Base-by-base conservation (phyloP, 192 early-diverging fungal genomes). In the Chytriomyces sp. region DNA sequence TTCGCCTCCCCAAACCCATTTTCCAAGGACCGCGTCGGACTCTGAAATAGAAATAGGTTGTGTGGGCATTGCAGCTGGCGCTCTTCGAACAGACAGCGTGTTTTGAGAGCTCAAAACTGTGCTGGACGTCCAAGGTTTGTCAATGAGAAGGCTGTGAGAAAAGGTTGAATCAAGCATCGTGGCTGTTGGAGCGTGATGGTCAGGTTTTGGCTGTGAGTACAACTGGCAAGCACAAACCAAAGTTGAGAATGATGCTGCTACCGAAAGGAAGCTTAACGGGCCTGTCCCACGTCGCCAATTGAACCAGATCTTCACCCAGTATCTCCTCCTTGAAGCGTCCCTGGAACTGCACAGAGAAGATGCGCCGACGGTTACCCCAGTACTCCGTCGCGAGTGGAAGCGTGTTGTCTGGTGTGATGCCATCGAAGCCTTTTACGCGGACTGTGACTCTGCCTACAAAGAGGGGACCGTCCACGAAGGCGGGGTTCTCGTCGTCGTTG, bases 261-360 rank as follows among this genome's bases (percentile, higher is more conserved):
- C 86, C 80, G 0, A 77, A 74, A 1, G 89, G 89, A 8, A 87
- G 64, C 4, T 75, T 60, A 8, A 90, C 38, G 17, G 83, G 83
- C 19, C 75, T 52, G 52, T 88, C 85, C 64, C 89, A 90, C 32
- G 80, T 73, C 56, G 83, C 88, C 7, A 89, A 89, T 77, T 88
- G 89, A 5, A 89, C 32, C 7, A 89, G 75, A 31, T 61, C 59
- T 10, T 61, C 33, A 8, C 31, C 59, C 5, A 6, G 8, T 19
- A 56, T 56, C 22, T 56, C 54, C 30, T 56, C 54, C n/a, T 83
- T 86, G 65, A 90, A 90, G 25, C 84, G 75, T 14, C 81, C 83
- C 32, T 82, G 84, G 34, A 90, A 62, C 53, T 90, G 85, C 25
- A 90, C 75, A n/a, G 88, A 90, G 77, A 85, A 87, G 7, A 77